Evolutionary conservation across 106 monocot species (phyloP), one percentile per base, ranked within the genome.

Genomic region (Apostasia ramifera): DNA sequence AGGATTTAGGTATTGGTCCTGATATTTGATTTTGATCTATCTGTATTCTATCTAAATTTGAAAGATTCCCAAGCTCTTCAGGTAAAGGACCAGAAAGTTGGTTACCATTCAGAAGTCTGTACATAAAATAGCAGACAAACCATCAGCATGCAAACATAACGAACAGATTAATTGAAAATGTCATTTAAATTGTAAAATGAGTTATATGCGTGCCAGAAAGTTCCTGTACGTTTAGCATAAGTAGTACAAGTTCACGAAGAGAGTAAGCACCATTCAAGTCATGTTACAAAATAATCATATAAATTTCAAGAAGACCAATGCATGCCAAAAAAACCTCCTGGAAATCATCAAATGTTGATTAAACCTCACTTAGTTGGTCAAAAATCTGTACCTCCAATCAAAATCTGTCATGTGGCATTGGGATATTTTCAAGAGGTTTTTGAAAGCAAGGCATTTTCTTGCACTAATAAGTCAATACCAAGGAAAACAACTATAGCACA

Each of bases 51-150:
- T 85, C 71, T 66, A 99, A 78, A 40, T 85, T 80, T 14, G 78
- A 75, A 71, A 99, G 90, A 71, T 83, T 66, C 2, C 98, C 98
- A 50, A 99, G 73, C 81, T 92, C 87, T 40, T 83, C 93, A 75
- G 93, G 98, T 77, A 99, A 85, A 52, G 83, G 69, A n/a, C 98
- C 98, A 56, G 77, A 81, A 52, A 99, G 54, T 51, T 84, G 53
- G 76, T 99, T 99, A 53, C 93, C 98, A 84, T 99, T 99, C 69
- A 99, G 67, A 47, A 99, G 89, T 85, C 98, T 99, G 85, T 70
- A 82, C 73, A 77, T 8, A 67, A 13, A n/a, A 66, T 39, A 74
- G 12, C 37, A 47, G 44, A 59, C n/a, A 59, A 12, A 66, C n/a
- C 3, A 55, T 67, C 37, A 43, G n/a, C 10, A 75, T 40, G 61